Evolutionary conservation across 192 early-diverging fungal species (phyloP).

Genomic region (Coemansia sp.): DNA sequence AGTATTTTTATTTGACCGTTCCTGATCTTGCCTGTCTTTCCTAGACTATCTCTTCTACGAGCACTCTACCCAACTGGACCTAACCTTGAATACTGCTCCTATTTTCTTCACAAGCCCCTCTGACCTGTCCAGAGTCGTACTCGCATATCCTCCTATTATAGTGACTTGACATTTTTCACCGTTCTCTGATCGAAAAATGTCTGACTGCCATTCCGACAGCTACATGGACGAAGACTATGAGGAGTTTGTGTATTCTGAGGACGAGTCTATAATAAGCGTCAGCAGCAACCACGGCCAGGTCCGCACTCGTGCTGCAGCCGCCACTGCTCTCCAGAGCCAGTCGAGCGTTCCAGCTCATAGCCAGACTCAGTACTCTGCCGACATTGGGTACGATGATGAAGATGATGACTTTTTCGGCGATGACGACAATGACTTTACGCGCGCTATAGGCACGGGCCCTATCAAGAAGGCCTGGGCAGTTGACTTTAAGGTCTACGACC

Average conservation of each 20-base stretch:
- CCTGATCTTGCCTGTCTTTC: background rate
- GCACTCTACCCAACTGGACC: background rate
- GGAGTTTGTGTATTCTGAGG: conserved; percentile 42
- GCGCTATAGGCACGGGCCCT: conserved; percentile 10
- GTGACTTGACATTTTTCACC: background rate
- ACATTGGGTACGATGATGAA: conserved; percentile 26
- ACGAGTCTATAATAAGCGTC: conserved; percentile 17
- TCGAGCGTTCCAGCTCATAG: conserved; percentile 12
- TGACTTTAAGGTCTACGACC: conserved; percentile 42
- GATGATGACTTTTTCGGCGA: conserved; percentile 33
- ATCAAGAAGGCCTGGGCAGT: conserved; percentile 51
- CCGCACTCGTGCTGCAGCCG: background rate
- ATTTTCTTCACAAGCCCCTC: background rate
- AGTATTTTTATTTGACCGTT: background rate
- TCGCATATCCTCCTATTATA: background rate
- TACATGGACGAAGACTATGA: conserved; percentile 52
- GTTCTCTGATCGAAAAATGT: conserved; percentile 24
- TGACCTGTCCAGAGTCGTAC: background rate
- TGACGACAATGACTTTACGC: conserved; percentile 39
- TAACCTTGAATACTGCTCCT: background rate
- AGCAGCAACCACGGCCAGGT: background rate
- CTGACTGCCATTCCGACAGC: conserved; percentile 32
- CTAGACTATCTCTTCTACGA: background rate
- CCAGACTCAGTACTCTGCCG: conserved; percentile 29
- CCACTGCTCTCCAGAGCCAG: background rate